Percentiles rank a stretch among this genome's conserved stretches.
These are phyloP conservation scores for Penicillium carneum DNA, from an alignment of 2,329 filamentous ascomycete genomes.

Conservation along the genomic window DNA sequence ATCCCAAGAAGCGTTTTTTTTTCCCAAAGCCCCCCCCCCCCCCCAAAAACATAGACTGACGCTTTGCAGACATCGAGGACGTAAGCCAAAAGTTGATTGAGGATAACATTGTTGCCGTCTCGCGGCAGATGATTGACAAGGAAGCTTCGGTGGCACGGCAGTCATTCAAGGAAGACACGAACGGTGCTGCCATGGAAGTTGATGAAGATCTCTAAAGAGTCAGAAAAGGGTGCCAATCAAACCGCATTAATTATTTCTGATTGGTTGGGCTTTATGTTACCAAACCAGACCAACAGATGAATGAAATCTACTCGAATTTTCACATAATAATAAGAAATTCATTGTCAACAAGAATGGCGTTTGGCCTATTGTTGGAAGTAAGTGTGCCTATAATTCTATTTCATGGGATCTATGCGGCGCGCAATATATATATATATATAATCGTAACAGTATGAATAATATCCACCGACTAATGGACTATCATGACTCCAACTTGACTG, in stretches of 20 bases:
- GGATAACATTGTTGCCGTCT: slow-evolving; percentile 99
- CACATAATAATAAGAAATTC: neutral
- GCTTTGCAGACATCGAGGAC: slow-evolving; percentile 76
- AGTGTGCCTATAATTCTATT: neutral
- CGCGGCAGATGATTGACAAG: slow-evolving; percentile 98
- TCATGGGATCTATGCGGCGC: slow-evolving; percentile 16
- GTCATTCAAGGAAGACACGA: slow-evolving; percentile 56
- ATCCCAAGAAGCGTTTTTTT: too few relatives aligned
- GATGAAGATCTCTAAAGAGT: slow-evolving; percentile 64
- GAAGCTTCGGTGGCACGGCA: slow-evolving; percentile 87
- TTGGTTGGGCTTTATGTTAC: slow-evolving; percentile 11
- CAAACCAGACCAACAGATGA: slow-evolving; percentile 16
- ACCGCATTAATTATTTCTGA: slow-evolving; percentile 30
- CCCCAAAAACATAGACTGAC: slow-evolving; percentile 30
- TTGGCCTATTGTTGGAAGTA: neutral
- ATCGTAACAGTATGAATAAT: slow-evolving; percentile 12
- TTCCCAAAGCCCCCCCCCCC: too few relatives aligned
- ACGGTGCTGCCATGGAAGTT: slow-evolving; percentile 68
- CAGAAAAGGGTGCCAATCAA: slow-evolving; percentile 29
- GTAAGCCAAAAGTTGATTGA: slow-evolving; percentile 96
- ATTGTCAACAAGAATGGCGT: neutral
- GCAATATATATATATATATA: slow-evolving; percentile 22
- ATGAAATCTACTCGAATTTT: slow-evolving; percentile 11
- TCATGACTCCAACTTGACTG: slow-evolving; percentile 24
- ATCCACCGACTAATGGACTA: slow-evolving; percentile 1